These are phyloP conservation scores for Botrytis hyacinthi DNA, from an alignment of 2,329 filamentous ascomycete species.

Conservation along the genomic window DNA sequence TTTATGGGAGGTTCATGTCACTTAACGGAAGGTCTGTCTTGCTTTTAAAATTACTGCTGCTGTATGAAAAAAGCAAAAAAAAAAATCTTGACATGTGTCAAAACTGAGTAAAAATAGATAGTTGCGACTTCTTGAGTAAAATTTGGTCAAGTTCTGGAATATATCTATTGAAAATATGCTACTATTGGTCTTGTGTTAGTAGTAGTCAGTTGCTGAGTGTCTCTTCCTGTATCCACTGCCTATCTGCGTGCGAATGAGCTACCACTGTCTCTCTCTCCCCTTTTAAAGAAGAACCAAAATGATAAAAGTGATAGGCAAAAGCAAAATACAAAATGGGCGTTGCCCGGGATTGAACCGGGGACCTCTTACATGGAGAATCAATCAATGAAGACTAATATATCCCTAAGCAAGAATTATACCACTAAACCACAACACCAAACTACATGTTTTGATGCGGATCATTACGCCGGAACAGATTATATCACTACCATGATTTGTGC, in stretches of 20 bases:
- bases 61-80: neutral
- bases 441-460: too few species aligned
- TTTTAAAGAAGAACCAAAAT: neutral
- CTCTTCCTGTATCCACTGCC: neutral
- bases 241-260: too few species aligned
- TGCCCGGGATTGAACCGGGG: constrained; percentile 22
- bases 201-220: neutral
- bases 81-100: neutral
- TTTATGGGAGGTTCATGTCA: neutral
- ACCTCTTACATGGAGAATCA: constrained; percentile 18
- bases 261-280: neutral
- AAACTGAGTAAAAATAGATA: neutral
- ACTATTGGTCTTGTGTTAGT: neutral
- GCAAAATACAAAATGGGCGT: fast-evolving
- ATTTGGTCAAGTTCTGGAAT: neutral
- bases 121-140: neutral
- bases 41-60: neutral
- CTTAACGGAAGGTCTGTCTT: neutral
- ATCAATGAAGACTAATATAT: neutral
- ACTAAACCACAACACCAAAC: constrained; percentile 17
- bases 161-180: neutral
- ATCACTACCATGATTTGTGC: fast-evolving
- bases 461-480: too few species aligned
- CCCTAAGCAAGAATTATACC: constrained; percentile 23
- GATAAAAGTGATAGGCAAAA: neutral